Conservation (phyloP, 2,329 filamentous ascomycete genomes). For the Cladosporium oxysporum region DNA sequence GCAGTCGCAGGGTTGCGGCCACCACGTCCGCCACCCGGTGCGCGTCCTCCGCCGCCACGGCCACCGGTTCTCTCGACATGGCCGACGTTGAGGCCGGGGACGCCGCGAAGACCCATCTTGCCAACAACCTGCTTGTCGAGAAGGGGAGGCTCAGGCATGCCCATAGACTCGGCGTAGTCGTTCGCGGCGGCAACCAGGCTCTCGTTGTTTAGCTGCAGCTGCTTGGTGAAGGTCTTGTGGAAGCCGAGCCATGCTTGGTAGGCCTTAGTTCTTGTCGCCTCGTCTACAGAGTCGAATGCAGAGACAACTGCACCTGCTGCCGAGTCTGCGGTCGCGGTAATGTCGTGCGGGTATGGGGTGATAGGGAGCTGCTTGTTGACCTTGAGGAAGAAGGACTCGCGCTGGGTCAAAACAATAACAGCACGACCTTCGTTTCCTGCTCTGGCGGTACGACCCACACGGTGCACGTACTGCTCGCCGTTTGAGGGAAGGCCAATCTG, state of each 20-base stretch:
- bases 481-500: conserved; percentile 64
- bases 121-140: conserved; percentile 48
- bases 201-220: conserved; percentile 42
- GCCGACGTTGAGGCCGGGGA: conserved; percentile 42
- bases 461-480: conserved; percentile 75
- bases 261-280: conserved; percentile 45
- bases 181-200: conserved; percentile 48
- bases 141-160: conserved; percentile 48
- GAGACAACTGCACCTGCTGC: conserved; percentile 29
- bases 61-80: conserved; percentile 17
- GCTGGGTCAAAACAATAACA: conserved; percentile 54
- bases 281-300: conserved; percentile 41
- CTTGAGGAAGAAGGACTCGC: conserved; percentile 54
- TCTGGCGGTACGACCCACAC: conserved; percentile 88
- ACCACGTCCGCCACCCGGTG: background rate
- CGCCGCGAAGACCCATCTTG: conserved; percentile 52
- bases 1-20: conserved; percentile 6
- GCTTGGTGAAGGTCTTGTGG: conserved; percentile 48
- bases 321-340: conserved; percentile 38
- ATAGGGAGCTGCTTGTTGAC: conserved; percentile 54
- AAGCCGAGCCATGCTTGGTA: conserved; percentile 52
- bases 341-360: conserved; percentile 49
- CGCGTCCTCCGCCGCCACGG: conserved; percentile 13
- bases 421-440: conserved; percentile 71
- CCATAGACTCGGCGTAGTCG: conserved; percentile 46